Evolutionary conservation across 805 yeast genomes (phyloP), one percentile per base, ranked within the genome.

Genomic region (Lachancea fermentati): DNA sequence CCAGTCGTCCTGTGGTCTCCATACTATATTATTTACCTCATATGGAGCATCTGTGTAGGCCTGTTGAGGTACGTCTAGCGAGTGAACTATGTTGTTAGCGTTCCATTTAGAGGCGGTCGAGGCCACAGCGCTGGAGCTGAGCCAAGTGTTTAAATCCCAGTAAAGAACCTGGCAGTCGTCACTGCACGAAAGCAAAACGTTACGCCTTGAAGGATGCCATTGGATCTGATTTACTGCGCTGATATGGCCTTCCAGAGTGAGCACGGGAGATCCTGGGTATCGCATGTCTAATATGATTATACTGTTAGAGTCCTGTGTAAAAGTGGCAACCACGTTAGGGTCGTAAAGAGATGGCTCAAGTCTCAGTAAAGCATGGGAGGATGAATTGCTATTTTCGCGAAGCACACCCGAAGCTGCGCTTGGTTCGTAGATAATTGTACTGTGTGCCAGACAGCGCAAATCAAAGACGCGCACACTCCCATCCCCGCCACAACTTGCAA

Each of bases 381-480:
- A 19, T 14, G 22, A 13, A 14, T 38, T 30, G 18, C 41, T 25
- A 13, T 24, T 12, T 11, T 25, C 34, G n/a, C 25, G 19, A 12
- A 65, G 54, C 12, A 37, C 49, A 3, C 36, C 14, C 12, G 35
- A 24, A 15, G 28, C 25, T 9, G 63, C 43, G 19, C 68, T 76
- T 9, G 87, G 87, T 57, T 93, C 98, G 60, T 86, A 93, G 12
- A 93, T 82, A 50, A 93, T 93, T 1, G 98, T 91, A 13, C 95
- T 85, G 60, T 89, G 97, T 44, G 93, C 97, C 37, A 91, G 67
- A 6, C 89, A 73, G 42, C 98, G 67, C 44, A 93, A 69, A 57
- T 93, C 98, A 62, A 93, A 93, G 5, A 93, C 84, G 32, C 98
- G 71, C 58, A 89, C 85, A 13, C 94, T 82, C 0, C 98, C 98